Evolutionary conservation across 768 basidiomycete species (phyloP).

Genomic region (Pisolithus marmoratus): DNA sequence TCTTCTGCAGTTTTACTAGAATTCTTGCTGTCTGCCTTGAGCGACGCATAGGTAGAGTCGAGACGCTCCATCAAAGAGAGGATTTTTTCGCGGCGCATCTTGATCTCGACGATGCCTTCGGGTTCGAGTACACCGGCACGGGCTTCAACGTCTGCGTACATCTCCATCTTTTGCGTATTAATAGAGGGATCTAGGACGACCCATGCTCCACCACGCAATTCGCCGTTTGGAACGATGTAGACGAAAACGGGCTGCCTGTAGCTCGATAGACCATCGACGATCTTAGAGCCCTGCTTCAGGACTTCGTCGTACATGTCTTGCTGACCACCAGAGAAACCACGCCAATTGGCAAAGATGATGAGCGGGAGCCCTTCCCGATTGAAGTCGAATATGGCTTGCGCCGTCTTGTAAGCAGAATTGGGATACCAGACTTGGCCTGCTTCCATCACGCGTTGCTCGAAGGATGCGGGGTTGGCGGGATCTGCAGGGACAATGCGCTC

Average conservation of each 20-base stretch:
- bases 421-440: conserved; percentile 99
- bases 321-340: conserved; percentile 99
- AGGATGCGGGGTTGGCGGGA: conserved; percentile 93
- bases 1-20: conserved; percentile 66
- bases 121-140: conserved; percentile 96
- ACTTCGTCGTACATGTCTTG: conserved; percentile 99
- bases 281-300: conserved; percentile 95
- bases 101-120: conserved; percentile 96
- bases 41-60: conserved; percentile 71
- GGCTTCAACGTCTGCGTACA: conserved; percentile 96
- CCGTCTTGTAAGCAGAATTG: conserved; percentile 98
- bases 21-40: conserved; percentile 81
- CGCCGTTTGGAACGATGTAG: conserved; percentile 97
- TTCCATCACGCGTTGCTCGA: conserved; percentile 97
- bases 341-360: conserved; percentile 99
- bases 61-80: conserved; percentile 88
- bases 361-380: conserved; percentile 94
- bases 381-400: conserved; percentile 98
- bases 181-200: conserved; percentile 98
- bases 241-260: conserved; percentile 99
- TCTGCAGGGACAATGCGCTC: conserved; percentile 97
- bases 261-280: conserved; percentile 94
- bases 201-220: conserved; percentile 98
- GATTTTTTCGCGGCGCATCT: conserved; percentile 94
- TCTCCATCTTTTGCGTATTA: conserved; percentile 96